These are phyloP conservation scores for Jasminum sambac DNA, from an alignment of 257 asterid genomes.

Conservation along the genomic window DNA sequence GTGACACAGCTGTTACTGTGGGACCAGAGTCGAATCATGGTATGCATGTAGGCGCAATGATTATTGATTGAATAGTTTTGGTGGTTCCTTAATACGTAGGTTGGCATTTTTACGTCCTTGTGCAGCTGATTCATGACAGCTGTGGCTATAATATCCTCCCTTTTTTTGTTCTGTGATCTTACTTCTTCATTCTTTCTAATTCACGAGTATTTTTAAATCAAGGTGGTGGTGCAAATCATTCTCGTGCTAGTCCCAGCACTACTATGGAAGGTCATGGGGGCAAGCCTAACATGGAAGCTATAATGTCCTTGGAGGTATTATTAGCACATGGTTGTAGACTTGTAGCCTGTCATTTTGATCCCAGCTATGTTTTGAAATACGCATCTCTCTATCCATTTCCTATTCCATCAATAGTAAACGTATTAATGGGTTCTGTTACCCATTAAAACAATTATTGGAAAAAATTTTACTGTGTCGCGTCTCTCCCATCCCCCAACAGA, in stretches of 20 bases:
- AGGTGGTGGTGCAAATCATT: slow-evolving; percentile 54
- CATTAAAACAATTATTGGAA: not conserved
- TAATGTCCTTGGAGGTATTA: slow-evolving; percentile 57
- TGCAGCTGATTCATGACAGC: slow-evolving; percentile 7
- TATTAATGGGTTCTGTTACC: not conserved
- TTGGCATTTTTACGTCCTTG: not conserved
- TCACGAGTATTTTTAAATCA: slow-evolving; percentile 24
- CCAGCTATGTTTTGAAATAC: slow-evolving; percentile 11
- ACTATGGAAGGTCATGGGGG: slow-evolving; percentile 45
- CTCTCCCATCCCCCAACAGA: too few species aligned
- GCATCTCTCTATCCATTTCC: slow-evolving; percentile 4
- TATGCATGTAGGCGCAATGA: slow-evolving; percentile 25
- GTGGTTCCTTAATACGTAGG: slow-evolving; percentile 12
- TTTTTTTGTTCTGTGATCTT: slow-evolving; percentile 17
- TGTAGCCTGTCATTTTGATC: slow-evolving; percentile 16
- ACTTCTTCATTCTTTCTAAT: slow-evolving; percentile 5
- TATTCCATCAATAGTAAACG: not conserved
- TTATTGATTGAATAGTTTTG: slow-evolving; percentile 14
- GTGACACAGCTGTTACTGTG: slow-evolving; percentile 42
- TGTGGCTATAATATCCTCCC: not conserved
- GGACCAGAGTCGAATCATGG: slow-evolving; percentile 57
- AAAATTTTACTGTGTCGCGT: not conserved
- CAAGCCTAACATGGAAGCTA: slow-evolving; percentile 49
- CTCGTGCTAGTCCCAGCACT: slow-evolving; percentile 46
- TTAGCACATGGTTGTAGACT: slow-evolving; percentile 16